Evolutionary conservation across 129 eudicot genomes (phyloP), one percentile per base, ranked within the genome.

Genomic region (Oenanthe sinensis): DNA sequence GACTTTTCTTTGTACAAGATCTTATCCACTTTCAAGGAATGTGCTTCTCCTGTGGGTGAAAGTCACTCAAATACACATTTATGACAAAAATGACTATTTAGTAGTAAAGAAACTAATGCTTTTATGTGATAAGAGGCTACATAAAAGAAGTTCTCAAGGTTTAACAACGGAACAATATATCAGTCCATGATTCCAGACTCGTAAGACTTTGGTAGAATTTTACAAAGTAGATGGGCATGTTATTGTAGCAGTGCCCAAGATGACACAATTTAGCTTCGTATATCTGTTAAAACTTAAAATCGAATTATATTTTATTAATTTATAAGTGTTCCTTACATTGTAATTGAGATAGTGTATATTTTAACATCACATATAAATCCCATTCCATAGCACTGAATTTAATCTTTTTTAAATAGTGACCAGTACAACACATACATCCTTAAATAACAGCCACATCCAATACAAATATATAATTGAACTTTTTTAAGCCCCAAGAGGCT

Each of bases 21-120:
- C 47, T 86, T 82, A 83, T 91, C 86, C 60, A 91, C 96, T 88
- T 92, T 87, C 79, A 95, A 28, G 22, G 99, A 95, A 85, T 95
- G 99, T 45, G 92, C 97, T 85, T 95, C 99, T 81, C 97, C 99
- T 95, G 85, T 70, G 85, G 45, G 81, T 26, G 33, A 58, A 10
- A 69, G 28, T 39, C 75, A 74, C 30, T 75, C 17, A 45, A 77
- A 70, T 46, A 77, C 30, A 40, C 70, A 48, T 39, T 50, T 43
- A 46, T 12, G 37, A 72, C 33, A 43, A 13, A 68, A 43, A 42
- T 1, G 22, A 42, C 15, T 8, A 74, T 46, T 24, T 15, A 74
- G 28, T 17, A 74, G 40, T 43, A 20, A 45, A 73, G 39, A 39
- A 3, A 14, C 8, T n/a, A 8, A 11, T n/a, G n/a, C 20, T 42